A percentile compares a stretch with the other conserved stretches of the same genome.
These are phyloP conservation scores for Botrytis fabae DNA, from an alignment of 2,329 filamentous ascomycete species.

Conservation along the genomic window DNA sequence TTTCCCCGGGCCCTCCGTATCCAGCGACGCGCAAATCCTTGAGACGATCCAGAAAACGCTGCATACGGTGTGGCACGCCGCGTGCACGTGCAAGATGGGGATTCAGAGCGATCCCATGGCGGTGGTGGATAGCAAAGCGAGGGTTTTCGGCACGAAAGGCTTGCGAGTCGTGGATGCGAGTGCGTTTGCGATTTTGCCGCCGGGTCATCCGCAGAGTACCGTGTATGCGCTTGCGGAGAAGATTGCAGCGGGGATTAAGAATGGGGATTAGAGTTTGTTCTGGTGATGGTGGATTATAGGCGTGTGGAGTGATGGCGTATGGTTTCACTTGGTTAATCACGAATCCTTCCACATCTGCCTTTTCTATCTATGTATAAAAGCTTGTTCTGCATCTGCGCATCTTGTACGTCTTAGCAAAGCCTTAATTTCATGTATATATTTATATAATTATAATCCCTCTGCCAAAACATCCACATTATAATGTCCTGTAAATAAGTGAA, in stretches of 20 bases:
- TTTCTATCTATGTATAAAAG: too few species aligned
- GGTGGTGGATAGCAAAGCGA: constrained; percentile 31
- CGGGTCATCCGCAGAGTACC: constrained; percentile 45
- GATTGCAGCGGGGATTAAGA: constrained; percentile 41
- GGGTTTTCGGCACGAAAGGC: constrained; percentile 27
- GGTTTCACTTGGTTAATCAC: not conserved
- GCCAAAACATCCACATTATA: not conserved
- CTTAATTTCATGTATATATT: not conserved
- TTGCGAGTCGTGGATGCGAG: constrained; percentile 34
- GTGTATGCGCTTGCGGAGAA: constrained; percentile 49
- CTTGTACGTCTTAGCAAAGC: not conserved
- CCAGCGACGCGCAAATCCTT: constrained; percentile 31
- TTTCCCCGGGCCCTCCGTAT: constrained; percentile 23
- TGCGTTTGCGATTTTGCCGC: constrained; percentile 36
- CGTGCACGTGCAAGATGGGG: constrained; percentile 59
- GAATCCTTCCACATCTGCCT: not conserved
- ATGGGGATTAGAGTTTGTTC: not conserved
- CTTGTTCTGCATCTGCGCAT: not conserved
- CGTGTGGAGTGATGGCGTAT: not conserved
- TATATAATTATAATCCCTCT: not conserved
- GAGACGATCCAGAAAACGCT: constrained; percentile 34
- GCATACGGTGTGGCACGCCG: constrained; percentile 50
- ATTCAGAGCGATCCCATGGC: constrained; percentile 42
- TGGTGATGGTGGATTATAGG: not conserved
- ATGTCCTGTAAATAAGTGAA: not conserved